Conservation (phyloP, 305 asterid species). For the Fraxinus xanthoxyloides region DNA sequence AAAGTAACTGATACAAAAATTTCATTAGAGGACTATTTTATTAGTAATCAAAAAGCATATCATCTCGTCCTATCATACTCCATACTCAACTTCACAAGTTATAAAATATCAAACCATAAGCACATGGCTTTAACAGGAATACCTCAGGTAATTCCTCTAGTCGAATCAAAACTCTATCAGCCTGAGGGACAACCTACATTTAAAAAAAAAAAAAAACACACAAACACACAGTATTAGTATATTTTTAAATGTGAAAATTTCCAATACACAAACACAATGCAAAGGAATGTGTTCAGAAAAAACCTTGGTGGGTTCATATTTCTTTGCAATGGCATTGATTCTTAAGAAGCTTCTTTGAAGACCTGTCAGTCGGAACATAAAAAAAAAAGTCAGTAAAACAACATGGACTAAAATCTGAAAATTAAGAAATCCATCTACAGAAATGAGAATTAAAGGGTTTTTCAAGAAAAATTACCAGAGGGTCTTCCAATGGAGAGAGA, state of each 20-base stretch:
- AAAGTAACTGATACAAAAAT: not conserved
- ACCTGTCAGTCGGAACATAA: slow-evolving; percentile 28
- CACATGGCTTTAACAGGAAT: not conserved
- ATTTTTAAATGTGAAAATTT: not conserved
- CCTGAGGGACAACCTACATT: slow-evolving; percentile 79
- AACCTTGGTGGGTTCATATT: slow-evolving; percentile 78
- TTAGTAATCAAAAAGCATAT: not conserved
- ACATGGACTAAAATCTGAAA: not conserved
- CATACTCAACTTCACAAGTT: not conserved
- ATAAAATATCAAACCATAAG: not conserved
- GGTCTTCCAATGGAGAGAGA: slow-evolving; percentile 32
- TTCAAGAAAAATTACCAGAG: slow-evolving; percentile 24
- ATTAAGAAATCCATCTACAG: not conserved
- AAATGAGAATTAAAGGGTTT: not conserved
- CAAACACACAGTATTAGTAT: not conserved
- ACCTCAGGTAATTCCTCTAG: slow-evolving; percentile 75
- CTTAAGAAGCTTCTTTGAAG: slow-evolving; percentile 39
- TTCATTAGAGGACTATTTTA: not conserved
- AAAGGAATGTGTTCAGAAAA: not conserved
- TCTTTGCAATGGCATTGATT: slow-evolving; percentile 60
- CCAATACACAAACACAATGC: not conserved
- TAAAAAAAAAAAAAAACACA: not conserved
- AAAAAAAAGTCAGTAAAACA: not conserved
- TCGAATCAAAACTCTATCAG: slow-evolving; percentile 79
- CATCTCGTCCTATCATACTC: not conserved